A percentile compares a stretch with the other conserved stretches of the same genome.
Evolutionary conservation across 2,329 filamentous ascomycete species (phyloP).

Genomic region (Dothiorella sarmentorum): DNA sequence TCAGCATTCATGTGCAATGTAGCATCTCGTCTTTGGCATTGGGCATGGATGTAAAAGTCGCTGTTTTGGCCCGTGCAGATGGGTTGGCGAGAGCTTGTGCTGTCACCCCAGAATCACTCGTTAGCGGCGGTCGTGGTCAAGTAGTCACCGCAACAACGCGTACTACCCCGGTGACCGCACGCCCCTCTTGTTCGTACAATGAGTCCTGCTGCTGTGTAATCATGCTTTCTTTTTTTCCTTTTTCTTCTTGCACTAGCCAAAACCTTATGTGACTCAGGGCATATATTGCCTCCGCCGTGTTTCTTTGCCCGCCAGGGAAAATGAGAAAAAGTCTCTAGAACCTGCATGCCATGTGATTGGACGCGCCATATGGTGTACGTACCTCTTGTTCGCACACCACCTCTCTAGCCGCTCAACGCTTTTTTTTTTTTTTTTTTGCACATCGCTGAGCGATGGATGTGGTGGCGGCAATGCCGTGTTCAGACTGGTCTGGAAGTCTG

Average conservation of each 20-base stretch:
- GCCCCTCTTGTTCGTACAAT: no score
- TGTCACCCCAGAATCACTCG: slow-evolving; percentile 10
- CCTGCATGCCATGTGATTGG: no score
- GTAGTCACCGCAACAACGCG: not conserved
- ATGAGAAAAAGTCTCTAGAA: no score
- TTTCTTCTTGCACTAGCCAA: not conserved
- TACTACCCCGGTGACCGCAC: not conserved
- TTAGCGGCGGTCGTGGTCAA: not conserved
- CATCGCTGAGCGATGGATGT: no score
- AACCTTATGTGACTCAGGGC: slow-evolving; percentile 3
- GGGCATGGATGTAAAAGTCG: not conserved
- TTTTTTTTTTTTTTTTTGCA: no score
- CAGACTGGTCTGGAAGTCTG: no score
- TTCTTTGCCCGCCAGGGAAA: not conserved
- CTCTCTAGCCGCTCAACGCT: no score
- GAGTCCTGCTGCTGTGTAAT: not conserved
- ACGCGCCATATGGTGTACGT: no score
- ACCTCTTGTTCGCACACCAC: no score
- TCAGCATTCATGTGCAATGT: not conserved
- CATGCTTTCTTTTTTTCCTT: not conserved
- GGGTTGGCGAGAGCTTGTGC: slow-evolving; percentile 10
- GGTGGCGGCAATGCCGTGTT: no score
- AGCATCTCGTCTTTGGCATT: not conserved
- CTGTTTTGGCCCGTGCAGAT: not conserved
- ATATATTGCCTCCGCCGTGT: not conserved